These are phyloP conservation scores for Pleurotus eryngii DNA, from an alignment of 768 basidiomycete species.

Conservation along the genomic window DNA sequence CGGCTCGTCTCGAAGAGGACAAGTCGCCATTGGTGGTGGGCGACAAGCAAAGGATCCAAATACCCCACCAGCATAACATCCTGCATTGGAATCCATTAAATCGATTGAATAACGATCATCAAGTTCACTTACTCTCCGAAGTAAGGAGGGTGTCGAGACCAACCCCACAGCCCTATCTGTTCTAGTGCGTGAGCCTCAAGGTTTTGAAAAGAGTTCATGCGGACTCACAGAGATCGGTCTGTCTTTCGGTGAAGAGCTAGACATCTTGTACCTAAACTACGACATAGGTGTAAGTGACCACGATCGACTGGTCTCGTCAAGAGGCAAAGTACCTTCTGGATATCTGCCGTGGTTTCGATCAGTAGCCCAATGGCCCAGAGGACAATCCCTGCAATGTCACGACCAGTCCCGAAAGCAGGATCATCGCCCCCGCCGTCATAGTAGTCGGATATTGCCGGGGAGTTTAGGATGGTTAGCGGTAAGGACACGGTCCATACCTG, in stretches of 20 bases:
- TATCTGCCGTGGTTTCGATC: slow-evolving; percentile 54
- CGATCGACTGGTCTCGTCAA: not conserved
- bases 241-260: slow-evolving; percentile 44
- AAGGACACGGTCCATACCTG: slow-evolving; percentile 63
- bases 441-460: slow-evolving; percentile 56
- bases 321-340: slow-evolving; percentile 44
- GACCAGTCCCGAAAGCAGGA: slow-evolving; percentile 55
- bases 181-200: not conserved
- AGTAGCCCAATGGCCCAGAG: slow-evolving; percentile 57
- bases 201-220: no score
- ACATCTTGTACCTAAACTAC: slow-evolving; percentile 51
- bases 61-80: slow-evolving; percentile 66
- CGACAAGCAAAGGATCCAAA: slow-evolving; percentile 58
- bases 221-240: slow-evolving; percentile 40
- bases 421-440: slow-evolving; percentile 36
- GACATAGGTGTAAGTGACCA: not conserved
- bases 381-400: slow-evolving; percentile 62
- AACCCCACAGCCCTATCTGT: slow-evolving; percentile 51
- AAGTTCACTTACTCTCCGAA: slow-evolving; percentile 57
- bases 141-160: slow-evolving; percentile 67
- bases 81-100: slow-evolving; percentile 19
- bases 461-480: slow-evolving; percentile 64
- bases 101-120: not conserved
- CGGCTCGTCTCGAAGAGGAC: slow-evolving; percentile 39
- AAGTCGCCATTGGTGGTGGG: slow-evolving; percentile 48